Evolutionary conservation across 73 alveolate species (phyloP).

Genomic region (Paramecium biaurelia): DNA sequence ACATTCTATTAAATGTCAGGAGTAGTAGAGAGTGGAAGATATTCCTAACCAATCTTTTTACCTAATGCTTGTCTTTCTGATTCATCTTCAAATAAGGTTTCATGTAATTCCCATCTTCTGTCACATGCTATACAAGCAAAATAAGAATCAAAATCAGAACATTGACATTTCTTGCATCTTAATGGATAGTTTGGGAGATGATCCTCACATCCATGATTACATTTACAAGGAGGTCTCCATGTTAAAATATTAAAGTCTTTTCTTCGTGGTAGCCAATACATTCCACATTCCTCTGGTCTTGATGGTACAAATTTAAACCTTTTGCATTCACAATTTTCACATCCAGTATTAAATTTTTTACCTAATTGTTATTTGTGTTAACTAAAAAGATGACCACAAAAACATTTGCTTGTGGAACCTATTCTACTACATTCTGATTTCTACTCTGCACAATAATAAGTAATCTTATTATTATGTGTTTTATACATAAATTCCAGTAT

Average conservation of each 20-base stretch:
- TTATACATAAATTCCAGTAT: conserved; percentile 76
- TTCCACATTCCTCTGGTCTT: conserved; percentile 98
- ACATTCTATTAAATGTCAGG: conserved; percentile 91
- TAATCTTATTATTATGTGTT: conserved; percentile 34
- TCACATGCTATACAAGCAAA: conserved; percentile 96
- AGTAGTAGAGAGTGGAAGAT: conserved; percentile 86
- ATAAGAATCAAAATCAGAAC: conserved; percentile 87
- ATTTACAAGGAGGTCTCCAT: conserved; percentile 93
- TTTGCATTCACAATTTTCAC: conserved; percentile 93
- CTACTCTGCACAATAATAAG: conserved; percentile 70
- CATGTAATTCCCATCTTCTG: conserved; percentile 95
- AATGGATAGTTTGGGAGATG: conserved; percentile 87
- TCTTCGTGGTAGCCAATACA: conserved; percentile 94
- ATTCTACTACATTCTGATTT: conserved; percentile 83
- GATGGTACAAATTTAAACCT: conserved; percentile 91
- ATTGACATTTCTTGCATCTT: conserved; percentile 92
- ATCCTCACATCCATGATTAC: conserved; percentile 97
- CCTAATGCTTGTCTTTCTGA: conserved; percentile 89
- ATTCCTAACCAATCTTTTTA: conserved; percentile 87
- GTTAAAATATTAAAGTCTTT: conserved; percentile 91
- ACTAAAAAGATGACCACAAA: conserved; percentile 84
- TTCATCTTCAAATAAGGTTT: conserved; percentile 90
- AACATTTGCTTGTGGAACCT: conserved; percentile 80
- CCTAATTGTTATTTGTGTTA: conserved; percentile 38
- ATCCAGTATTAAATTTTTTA: conserved; percentile 72